phyloP scores from a whole-genome alignment of 495 filamentous ascomycete species.

The Penicillium robsamsonii region DNA sequence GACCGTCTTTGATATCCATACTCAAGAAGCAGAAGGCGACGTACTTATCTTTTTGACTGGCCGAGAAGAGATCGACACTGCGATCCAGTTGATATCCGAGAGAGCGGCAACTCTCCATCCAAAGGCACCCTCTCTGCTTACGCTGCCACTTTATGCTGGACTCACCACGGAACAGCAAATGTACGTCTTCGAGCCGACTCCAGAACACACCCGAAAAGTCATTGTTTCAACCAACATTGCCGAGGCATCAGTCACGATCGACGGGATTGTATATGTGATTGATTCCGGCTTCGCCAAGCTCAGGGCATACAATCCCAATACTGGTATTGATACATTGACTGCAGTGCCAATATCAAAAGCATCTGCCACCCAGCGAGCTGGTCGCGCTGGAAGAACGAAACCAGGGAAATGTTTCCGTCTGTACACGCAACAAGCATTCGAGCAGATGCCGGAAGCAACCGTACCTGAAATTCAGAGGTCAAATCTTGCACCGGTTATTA shows the following conservation, averaged over 20 bases:
- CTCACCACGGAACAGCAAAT: slow-evolving; percentile 87
- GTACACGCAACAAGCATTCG: slow-evolving; percentile 77
- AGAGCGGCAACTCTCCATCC: slow-evolving; percentile 72
- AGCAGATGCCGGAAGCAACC: slow-evolving; percentile 67
- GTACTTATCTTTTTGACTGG: slow-evolving; percentile 92
- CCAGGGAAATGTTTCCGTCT: slow-evolving; percentile 94
- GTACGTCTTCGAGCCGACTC: slow-evolving; percentile 85
- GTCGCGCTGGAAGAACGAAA: slow-evolving; percentile 86
- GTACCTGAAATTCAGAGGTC: slow-evolving; percentile 91
- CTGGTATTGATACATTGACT: slow-evolving; percentile 91
- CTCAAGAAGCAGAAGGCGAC: slow-evolving; percentile 81
- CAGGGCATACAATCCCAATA: slow-evolving; percentile 80
- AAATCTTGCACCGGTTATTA: slow-evolving; percentile 84
- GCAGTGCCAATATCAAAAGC: slow-evolving; percentile 86
- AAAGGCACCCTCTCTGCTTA: slow-evolving; percentile 64
- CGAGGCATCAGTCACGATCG: slow-evolving; percentile 92
- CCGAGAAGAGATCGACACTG: slow-evolving; percentile 87
- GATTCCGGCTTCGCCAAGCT: slow-evolving; percentile 93
- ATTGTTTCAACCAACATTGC: slow-evolving; percentile 96
- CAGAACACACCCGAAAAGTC: slow-evolving; percentile 83
- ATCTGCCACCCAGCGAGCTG: slow-evolving; percentile 87
- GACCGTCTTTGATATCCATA: slow-evolving; percentile 90
- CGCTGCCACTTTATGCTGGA: slow-evolving; percentile 85
- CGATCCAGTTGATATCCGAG: slow-evolving; percentile 74
- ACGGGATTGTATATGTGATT: slow-evolving; percentile 88